These are phyloP conservation scores for Chlorella sp. DNA, from an alignment of 139 green algal species.

Conservation along the genomic window DNA sequence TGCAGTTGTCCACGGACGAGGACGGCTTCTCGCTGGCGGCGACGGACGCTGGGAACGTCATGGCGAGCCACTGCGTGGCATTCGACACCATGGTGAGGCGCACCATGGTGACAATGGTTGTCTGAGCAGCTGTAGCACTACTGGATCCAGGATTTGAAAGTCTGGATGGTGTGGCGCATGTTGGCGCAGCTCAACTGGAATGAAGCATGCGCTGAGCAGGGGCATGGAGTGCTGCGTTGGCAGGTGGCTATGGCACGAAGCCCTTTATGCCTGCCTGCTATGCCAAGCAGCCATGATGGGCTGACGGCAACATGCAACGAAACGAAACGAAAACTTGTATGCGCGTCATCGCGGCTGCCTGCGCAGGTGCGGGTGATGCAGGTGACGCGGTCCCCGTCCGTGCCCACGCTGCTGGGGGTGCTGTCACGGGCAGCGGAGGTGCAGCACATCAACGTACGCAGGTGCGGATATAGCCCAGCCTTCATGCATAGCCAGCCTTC, in stretches of 20 bases:
- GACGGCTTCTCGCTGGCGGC: conserved; percentile 46
- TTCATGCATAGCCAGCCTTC: background rate
- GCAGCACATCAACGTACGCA: conserved; percentile 30
- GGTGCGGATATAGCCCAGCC: conserved; percentile 7
- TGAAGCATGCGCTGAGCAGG: too few relatives aligned
- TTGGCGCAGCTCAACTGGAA: too few relatives aligned
- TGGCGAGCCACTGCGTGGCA: conserved; percentile 71
- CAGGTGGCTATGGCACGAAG: too few relatives aligned
- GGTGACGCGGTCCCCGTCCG: conserved; percentile 13
- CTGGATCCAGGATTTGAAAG: too few relatives aligned
- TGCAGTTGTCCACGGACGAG: conserved; percentile 48
- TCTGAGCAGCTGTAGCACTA: background rate
- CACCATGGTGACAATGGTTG: background rate
- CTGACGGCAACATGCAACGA: too few relatives aligned
- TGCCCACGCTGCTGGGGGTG: conserved; percentile 57
- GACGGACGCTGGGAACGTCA: conserved; percentile 53
- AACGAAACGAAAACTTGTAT: too few relatives aligned
- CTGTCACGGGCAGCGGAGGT: conserved; percentile 53
- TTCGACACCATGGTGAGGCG: conserved; percentile 63
- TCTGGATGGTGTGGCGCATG: too few relatives aligned
- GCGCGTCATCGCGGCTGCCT: too few relatives aligned
- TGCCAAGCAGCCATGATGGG: too few relatives aligned
- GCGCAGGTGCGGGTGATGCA: background rate
- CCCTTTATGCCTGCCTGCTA: too few relatives aligned
- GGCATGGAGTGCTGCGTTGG: too few relatives aligned